phyloP scores from a whole-genome alignment of 805 yeast genomes.

The Sugiyamaella americana region DNA sequence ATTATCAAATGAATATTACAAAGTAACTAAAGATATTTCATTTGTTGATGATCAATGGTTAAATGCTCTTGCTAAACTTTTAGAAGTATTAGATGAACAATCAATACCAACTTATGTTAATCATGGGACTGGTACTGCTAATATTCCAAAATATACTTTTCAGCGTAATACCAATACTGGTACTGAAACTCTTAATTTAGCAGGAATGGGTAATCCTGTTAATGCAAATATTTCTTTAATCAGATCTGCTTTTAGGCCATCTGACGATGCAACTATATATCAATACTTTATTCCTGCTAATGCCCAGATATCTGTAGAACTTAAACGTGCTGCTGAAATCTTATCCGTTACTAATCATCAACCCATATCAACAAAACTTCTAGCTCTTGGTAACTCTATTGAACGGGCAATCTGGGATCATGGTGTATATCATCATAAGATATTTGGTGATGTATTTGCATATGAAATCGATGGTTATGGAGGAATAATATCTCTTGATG shows the following conservation, averaged over 20 bases:
- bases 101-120: conserved; percentile 44
- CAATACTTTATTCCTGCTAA: conserved; percentile 84
- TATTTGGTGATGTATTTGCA: conserved; percentile 73
- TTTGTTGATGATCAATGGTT: conserved; percentile 52
- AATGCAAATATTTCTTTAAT: conserved; percentile 61
- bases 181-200: conserved; percentile 71
- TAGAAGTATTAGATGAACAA: conserved; percentile 53
- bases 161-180: conserved; percentile 70
- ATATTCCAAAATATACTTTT: conserved; percentile 55
- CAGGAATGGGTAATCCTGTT: conserved; percentile 82
- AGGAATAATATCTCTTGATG: conserved; percentile 70
- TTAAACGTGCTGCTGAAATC: conserved; percentile 34
- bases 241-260: conserved; percentile 82
- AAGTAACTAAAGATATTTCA: conserved; percentile 17
- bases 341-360: conserved; percentile 20
- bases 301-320: conserved; percentile 64
- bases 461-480: conserved; percentile 89
- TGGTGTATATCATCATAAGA: conserved; percentile 64
- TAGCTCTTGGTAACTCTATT: conserved; percentile 37
- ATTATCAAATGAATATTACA: conserved; percentile 61
- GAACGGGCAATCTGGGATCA: conserved; percentile 51
- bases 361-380: conserved; percentile 22
- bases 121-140: conserved; percentile 39
- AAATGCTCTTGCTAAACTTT: conserved; percentile 46
- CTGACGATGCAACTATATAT: conserved; percentile 78